Evolutionary conservation across 1,284 basidiomycete genomes (phyloP).

Genomic region (Schizophyllum amplum): DNA sequence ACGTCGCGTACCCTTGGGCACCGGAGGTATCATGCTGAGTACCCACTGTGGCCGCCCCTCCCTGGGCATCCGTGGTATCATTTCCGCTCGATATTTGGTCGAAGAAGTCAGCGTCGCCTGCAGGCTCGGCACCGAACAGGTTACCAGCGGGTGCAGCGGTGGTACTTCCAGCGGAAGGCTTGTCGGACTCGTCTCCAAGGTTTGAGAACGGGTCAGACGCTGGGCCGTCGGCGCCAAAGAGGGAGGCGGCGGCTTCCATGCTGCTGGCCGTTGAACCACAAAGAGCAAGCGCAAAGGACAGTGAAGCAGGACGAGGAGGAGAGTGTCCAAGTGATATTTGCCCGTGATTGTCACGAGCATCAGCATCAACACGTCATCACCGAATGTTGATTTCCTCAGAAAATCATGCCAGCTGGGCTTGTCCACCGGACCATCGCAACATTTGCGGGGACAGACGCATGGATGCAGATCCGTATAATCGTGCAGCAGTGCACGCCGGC

Average conservation of each 20-base stretch:
- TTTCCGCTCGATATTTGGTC: not conserved
- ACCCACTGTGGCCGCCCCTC: not conserved
- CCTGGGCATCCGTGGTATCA: not conserved
- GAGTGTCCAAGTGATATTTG: no score
- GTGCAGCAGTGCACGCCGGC: not conserved
- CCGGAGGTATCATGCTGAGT: not conserved
- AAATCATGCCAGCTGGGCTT: no score
- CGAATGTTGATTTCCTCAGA: no score
- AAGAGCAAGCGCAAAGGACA: no score
- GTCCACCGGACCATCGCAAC: no score
- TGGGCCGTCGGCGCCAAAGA: conserved; percentile 60
- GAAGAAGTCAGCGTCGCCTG: not conserved
- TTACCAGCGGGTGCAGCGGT: conserved; percentile 16
- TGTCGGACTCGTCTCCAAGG: conserved; percentile 33
- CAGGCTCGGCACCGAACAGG: conserved; percentile 15
- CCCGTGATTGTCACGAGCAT: no score
- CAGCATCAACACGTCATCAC: no score
- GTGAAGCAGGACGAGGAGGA: no score
- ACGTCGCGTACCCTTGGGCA: not conserved
- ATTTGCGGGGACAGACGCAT: not conserved
- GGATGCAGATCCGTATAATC: not conserved
- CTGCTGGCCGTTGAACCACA: conserved; percentile 17
- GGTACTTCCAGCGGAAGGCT: conserved; percentile 13
- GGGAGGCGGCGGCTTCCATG: conserved; percentile 69
- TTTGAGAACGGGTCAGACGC: conserved; percentile 59